phyloP scores from a whole-genome alignment of 2,329 filamentous ascomycete genomes.

The Diaporthe ilicicola region DNA sequence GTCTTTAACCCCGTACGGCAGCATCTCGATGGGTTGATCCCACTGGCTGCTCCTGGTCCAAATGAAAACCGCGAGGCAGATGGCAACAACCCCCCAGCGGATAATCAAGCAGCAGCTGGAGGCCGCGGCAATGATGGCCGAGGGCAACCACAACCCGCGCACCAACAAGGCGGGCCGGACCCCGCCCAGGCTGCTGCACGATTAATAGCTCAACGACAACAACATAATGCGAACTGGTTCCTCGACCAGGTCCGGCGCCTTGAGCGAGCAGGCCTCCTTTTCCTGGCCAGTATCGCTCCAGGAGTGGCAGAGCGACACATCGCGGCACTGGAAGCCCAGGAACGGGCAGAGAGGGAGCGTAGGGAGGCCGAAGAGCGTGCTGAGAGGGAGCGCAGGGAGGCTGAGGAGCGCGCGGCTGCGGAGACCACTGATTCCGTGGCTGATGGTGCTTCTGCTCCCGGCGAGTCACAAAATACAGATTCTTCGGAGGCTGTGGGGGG shows the following conservation, averaged over 20 bases:
- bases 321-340: slow-evolving; percentile 63
- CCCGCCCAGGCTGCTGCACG: slow-evolving; percentile 63
- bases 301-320: slow-evolving; percentile 73
- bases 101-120: slow-evolving; percentile 24
- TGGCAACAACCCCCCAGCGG: slow-evolving; percentile 36
- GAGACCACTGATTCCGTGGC: slow-evolving; percentile 38
- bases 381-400: slow-evolving; percentile 47
- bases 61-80: slow-evolving; percentile 34
- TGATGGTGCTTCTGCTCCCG: not conserved
- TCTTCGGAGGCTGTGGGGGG: not conserved
- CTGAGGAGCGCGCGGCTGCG: slow-evolving; percentile 38
- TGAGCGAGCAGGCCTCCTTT: slow-evolving; percentile 69
- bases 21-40: slow-evolving; percentile 68
- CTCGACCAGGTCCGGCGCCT: slow-evolving; percentile 59
- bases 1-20: slow-evolving; percentile 65
- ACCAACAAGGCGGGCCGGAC: slow-evolving; percentile 46
- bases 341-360: slow-evolving; percentile 53
- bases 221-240: slow-evolving; percentile 58
- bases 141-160: slow-evolving; percentile 40
- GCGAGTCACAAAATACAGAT: slow-evolving; percentile 10
- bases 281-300: slow-evolving; percentile 72
- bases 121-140: slow-evolving; percentile 35
- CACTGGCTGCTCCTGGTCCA: slow-evolving; percentile 52
- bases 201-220: slow-evolving; percentile 57
- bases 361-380: slow-evolving; percentile 53